Evolutionary conservation across 805 yeast genomes (phyloP), one percentile per base, ranked within the genome.

Genomic region (Ogataea trehalophila): DNA sequence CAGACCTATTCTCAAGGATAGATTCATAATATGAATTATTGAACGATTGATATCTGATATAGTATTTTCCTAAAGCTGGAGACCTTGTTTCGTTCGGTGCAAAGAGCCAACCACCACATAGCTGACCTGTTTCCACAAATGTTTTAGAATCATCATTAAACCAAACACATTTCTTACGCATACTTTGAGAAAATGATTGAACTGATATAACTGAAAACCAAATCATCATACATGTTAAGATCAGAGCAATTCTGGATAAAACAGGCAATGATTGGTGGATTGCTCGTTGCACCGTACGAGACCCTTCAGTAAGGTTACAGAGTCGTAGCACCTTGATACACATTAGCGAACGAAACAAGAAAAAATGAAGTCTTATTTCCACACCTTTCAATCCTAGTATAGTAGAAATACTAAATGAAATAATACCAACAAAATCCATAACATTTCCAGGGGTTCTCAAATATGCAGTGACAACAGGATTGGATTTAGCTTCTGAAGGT

Each of bases 131-230:
- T 22, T 80, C 84, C 35, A 63, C 31, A 26, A 26, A 26, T 26
- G 7, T 60, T 0, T 80, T 62, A 48, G 85, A 80, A 38, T 68
- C 58, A 1, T 90, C 90, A 54, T 87, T 84, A 2, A 74, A 70
- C 94, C 95, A 89, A 2, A 86, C 87, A 62, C 97, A 89, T 16
- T 76, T 83, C 41, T 96, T 70, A 42, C 85, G 71, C 1, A 87
- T 70, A 0, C 96, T 87, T 0, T 89, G 79, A 54, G 82, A 81
- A 67, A 89, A 89, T 22, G 89, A 77, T 57, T 88, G 96, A 0
- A 85, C 85, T 1, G 96, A 95, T 17, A 87, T 74, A 36, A 89
- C 80, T 0, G 90, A 85, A 63, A 87, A 85, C 38, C 88, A 71
- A 1, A 81, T 60, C 84, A 92, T 83, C 64, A 90, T 87, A 56